Evolutionary conservation across 2,329 filamentous ascomycete species (phyloP), one percentile per base, ranked within the genome.

Genomic region (Neonectria sp.): DNA sequence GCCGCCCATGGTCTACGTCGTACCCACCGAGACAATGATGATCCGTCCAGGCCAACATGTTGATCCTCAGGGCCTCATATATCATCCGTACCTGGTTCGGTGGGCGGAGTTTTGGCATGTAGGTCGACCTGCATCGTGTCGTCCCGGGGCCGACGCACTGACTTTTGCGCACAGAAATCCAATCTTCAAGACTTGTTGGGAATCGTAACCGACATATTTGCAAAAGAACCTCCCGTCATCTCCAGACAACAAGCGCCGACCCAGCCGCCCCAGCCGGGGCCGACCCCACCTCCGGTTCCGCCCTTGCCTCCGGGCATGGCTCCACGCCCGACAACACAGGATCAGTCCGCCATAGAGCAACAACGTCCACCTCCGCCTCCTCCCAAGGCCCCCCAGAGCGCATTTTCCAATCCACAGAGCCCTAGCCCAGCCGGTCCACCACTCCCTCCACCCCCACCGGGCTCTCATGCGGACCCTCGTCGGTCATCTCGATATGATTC

Each of bases 31-130:
- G 71, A 93, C 91, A 70, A 98, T 99, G 94, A 83, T 93, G 71
- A 92, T 99, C 48, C 89, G 95, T 24, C 94, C 95, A 1, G 96
- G 96, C 1, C 96, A 99, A 78, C 95, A 99, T 84, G 95, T 99
- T 67, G 95, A 96, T 77, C 91, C 93, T 6, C 95, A 98, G 76
- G 96, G 96, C 29, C 92, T 93, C 79, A 90, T 98, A 70, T 99
- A 98, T 79, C 96, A 99, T 79, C 96, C 96, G 43, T 99, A 98
- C 79, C 85, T 99, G 53, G 93, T 94, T 35, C 91, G 94, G 69
- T 99, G 96, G 96, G 85, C 88, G 35, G 91, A 94, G 72, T 95
- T 93, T 74, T 96, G 93, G 93, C 94, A 97, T 89, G 94, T 97
- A 81, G 84, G 93, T 68, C 46, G 4, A 6, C 25, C n/a, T n/a